phyloP scores from a whole-genome alignment of 169 alveolate genomes.

The Eimeria falciformis region DNA sequence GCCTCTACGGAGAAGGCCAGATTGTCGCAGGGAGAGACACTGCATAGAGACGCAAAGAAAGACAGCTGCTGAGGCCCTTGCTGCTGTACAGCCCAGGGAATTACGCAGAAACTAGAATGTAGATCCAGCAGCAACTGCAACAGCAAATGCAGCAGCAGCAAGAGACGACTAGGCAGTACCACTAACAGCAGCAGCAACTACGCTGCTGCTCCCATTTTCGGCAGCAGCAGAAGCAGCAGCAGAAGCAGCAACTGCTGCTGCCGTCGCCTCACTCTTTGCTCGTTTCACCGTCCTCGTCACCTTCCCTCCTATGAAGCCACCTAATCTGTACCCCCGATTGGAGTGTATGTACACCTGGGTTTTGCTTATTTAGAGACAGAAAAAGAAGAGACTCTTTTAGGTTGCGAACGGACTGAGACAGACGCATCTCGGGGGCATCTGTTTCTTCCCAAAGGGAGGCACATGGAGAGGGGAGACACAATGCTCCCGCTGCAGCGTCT shows the following conservation, averaged over 20 bases:
- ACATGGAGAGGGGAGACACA: slow-evolving; percentile 11
- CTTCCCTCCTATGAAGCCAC: slow-evolving; percentile 3
- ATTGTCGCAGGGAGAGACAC: not conserved
- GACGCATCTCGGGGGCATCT: not conserved
- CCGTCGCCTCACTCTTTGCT: not conserved
- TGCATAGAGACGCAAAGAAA: not conserved
- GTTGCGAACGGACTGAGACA: not conserved
- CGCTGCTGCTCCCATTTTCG: not conserved
- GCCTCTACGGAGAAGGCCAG: not conserved
- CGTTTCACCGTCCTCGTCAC: not conserved
- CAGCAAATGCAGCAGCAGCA: slow-evolving; percentile 15
- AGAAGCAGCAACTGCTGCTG: not conserved
- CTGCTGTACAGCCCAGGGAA: no score
- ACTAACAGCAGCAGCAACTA: not conserved
- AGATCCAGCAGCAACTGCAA: not conserved
- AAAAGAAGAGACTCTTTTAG: not conserved
- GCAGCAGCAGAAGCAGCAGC: slow-evolving; percentile 5
- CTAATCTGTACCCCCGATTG: not conserved
- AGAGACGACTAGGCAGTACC: not conserved
- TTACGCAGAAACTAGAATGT: no score
- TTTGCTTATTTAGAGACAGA: not conserved
- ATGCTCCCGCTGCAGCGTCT: not conserved
- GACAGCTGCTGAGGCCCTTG: not conserved
- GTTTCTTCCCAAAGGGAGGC: slow-evolving; percentile 2
- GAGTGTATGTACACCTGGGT: not conserved